Base-by-base conservation (phyloP, 768 basidiomycete species). In the Erythrobasidium yunnanense region DNA sequence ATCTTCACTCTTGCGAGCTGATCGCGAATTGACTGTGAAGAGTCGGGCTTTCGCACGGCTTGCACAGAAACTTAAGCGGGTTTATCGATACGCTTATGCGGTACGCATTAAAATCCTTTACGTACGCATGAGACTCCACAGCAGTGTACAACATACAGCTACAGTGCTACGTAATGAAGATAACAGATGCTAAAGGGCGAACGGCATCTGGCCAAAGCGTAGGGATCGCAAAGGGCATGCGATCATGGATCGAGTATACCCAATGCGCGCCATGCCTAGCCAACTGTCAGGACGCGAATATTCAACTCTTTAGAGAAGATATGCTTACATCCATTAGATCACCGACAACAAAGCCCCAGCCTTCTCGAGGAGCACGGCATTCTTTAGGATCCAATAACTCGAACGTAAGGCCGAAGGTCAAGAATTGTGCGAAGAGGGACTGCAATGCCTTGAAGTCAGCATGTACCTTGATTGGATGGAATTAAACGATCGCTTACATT, bases 381-480 rank as follows among this genome's bases (percentile, higher is more conserved):
- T 97, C 93, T 77, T 86, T 88, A 68, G 86, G 80, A 56, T 93
- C 90, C 70, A 96, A 75, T 67, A 97, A 75, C 72, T 96, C 88
- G 76, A 92, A 97, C 76, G 96, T 90, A 69, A 83, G 82, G 0
- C 93, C 93, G 72, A 97, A 97, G 0, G 92, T 90, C 55, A 97
- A 80, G 78, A 95, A 99, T 77, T 97, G 93, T 0, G 93, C 93
- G 76, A 97, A 97, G 35, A 97, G 84, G 2, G 90, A 93, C 60
- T 63, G 60, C 27, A 20, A 7, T 27, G 29, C 4, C 22, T 13
- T 30, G 27, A 20, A 33, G n/a, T 57, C 32, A 62, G 42, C 56
- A 38, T 25, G 27, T 13, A 46, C 11, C 5, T n/a, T n/a, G 34
- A 57, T 7, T 55, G 34, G 60, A 15, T 35, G 27, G 35, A 7